Evolutionary conservation across 2,329 filamentous ascomycete genomes (phyloP).

Genomic region (Trichophyton schoenleinii): DNA sequence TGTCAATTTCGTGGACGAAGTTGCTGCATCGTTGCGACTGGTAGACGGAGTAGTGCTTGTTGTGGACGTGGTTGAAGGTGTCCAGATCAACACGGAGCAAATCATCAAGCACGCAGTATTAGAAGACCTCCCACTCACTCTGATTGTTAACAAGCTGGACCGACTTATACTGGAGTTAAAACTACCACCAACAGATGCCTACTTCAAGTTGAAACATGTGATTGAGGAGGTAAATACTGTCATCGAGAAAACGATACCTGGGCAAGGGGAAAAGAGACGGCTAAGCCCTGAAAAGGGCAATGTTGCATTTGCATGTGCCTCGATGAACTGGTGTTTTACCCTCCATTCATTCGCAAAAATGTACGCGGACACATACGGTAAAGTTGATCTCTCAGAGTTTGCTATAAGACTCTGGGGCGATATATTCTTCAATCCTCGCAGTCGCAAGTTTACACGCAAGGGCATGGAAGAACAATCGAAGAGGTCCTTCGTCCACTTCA

Average conservation of each 20-base stretch:
- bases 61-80: slow-evolving; percentile 94
- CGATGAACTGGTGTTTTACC: slow-evolving; percentile 95
- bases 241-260: slow-evolving; percentile 77
- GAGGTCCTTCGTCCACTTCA: slow-evolving; percentile 84
- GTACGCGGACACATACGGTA: slow-evolving; percentile 81
- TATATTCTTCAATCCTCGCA: slow-evolving; percentile 85
- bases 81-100: slow-evolving; percentile 95
- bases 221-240: slow-evolving; percentile 94
- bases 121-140: slow-evolving; percentile 73
- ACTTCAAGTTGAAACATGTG: slow-evolving; percentile 98
- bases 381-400: slow-evolving; percentile 72
- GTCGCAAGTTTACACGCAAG: slow-evolving; percentile 84
- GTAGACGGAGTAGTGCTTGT: slow-evolving; percentile 87
- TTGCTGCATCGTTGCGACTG: slow-evolving; percentile 73
- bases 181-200: slow-evolving; percentile 85
- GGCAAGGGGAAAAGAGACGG: slow-evolving; percentile 63
- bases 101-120: slow-evolving; percentile 92
- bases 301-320: slow-evolving; percentile 88
- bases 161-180: slow-evolving; percentile 87
- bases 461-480: slow-evolving; percentile 66
- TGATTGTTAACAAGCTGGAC: slow-evolving; percentile 97
- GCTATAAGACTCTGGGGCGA: slow-evolving; percentile 84
- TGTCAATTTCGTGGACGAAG: slow-evolving; percentile 96
- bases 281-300: slow-evolving; percentile 95
- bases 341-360: slow-evolving; percentile 88